These are phyloP conservation scores for Taiwanofungus camphoratus DNA, from an alignment of 1,284 basidiomycete species.

Conservation along the genomic window DNA sequence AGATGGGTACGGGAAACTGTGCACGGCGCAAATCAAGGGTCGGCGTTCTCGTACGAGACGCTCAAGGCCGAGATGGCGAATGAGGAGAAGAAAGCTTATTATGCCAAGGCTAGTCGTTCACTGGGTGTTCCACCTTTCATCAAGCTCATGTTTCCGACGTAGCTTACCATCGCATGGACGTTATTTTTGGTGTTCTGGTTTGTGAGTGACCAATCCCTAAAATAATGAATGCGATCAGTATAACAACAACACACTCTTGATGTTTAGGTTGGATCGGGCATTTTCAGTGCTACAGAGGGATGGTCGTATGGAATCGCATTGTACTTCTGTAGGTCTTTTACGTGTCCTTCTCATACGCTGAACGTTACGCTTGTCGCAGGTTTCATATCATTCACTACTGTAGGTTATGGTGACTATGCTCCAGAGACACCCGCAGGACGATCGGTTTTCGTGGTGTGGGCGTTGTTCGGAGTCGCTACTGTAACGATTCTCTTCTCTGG, in stretches of 20 bases:
- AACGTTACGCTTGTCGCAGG: conserved; percentile 13
- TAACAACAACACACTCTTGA: not conserved
- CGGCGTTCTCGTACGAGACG: conserved; percentile 19
- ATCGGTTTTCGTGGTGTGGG: conserved; percentile 79
- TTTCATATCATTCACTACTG: conserved; percentile 57
- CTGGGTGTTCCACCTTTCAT: not conserved
- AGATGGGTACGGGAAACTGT: conserved; percentile 20
- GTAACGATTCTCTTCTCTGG: conserved; percentile 71
- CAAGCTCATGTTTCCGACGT: not conserved
- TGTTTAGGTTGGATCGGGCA: conserved; percentile 44
- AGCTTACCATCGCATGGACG: conserved; percentile 38
- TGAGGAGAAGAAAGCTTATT: conserved; percentile 45
- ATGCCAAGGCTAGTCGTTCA: conserved; percentile 35
- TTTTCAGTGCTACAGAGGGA: conserved; percentile 48
- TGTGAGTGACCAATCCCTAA: conserved; percentile 26
- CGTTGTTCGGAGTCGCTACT: conserved; percentile 68
- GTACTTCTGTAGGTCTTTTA: conserved; percentile 60
- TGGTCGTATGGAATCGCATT: conserved; percentile 49
- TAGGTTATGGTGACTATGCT: conserved; percentile 66
- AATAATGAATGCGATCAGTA: too few species aligned
- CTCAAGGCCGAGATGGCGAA: conserved; percentile 19
- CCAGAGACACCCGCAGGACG: conserved; percentile 64
- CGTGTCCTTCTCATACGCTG: conserved; percentile 9
- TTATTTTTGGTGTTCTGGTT: conserved; percentile 57
- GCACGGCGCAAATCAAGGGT: conserved; percentile 11